Conservation (phyloP, 768 basidiomycete genomes). For the Suillus variegatus region DNA sequence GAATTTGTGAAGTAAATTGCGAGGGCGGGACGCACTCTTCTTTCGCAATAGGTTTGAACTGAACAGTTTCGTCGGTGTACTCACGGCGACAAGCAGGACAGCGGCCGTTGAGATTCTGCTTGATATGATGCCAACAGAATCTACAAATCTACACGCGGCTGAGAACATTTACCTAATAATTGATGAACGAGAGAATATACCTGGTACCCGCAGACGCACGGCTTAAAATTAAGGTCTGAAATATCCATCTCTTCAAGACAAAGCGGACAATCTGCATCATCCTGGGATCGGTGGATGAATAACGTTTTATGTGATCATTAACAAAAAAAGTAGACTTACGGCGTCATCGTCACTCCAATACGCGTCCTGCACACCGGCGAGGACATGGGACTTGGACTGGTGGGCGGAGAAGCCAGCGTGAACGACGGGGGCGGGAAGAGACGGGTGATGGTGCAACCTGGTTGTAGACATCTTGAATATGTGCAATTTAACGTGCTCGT, state of each 20-base stretch:
- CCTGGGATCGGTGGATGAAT: conserved; percentile 50
- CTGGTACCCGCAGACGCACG: conserved; percentile 98
- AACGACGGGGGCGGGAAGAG: conserved; percentile 72
- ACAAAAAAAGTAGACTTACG: conserved; percentile 42
- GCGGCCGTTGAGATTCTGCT: conserved; percentile 91
- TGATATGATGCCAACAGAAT: conserved; percentile 99
- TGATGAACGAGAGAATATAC: conserved; percentile 40
- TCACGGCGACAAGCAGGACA: conserved; percentile 95
- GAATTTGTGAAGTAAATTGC: conserved; percentile 11
- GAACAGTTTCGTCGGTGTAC: conserved; percentile 90
- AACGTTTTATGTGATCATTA: conserved; percentile 13
- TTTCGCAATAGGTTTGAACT: conserved; percentile 92
- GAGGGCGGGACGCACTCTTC: conserved; percentile 75
- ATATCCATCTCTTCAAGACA: conserved; percentile 99
- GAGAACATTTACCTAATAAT: conserved; percentile 1
- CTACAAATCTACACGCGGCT: conserved; percentile 79
- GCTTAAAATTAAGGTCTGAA: conserved; percentile 98
- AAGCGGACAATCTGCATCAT: conserved; percentile 96
- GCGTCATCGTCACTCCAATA: conserved; percentile 95
- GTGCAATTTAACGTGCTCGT: background rate
- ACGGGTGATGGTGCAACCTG: conserved; percentile 60
- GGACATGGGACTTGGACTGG: conserved; percentile 82
- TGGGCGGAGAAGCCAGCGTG: conserved; percentile 69
- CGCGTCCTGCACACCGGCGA: conserved; percentile 93
- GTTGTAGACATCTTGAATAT: conserved; percentile 47